A percentile compares a stretch with the other conserved stretches of the same genome.
Conservation (phyloP, 371 early-diverging fungal genomes). For the Mortierella sp. region DNA sequence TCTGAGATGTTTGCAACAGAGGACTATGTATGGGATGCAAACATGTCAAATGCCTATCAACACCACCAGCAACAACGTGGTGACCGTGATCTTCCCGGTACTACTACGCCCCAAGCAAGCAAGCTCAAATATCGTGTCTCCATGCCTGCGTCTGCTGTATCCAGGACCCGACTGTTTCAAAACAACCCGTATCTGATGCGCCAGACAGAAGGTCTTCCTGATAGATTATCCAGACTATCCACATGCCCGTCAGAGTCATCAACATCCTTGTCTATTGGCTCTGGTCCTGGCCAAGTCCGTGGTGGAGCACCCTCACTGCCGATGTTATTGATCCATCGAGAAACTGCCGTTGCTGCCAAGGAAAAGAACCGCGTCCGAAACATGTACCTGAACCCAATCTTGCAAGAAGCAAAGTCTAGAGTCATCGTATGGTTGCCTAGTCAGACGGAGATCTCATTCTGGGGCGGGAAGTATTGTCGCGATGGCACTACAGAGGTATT, state of each 20-base stretch:
- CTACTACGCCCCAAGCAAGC: no score
- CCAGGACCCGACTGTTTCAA: no score
- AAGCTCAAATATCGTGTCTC: no score
- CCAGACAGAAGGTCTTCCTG: no score
- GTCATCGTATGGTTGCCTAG: constrained; percentile 36
- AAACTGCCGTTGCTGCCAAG: constrained; percentile 17
- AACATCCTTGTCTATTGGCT: not conserved
- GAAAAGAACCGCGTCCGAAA: constrained; percentile 19
- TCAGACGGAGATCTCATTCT: constrained; percentile 32
- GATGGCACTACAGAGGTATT: not conserved
- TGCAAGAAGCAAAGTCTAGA: constrained; percentile 13
- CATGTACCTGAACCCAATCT: constrained; percentile 25
- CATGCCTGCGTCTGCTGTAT: no score
- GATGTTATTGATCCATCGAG: constrained; percentile 38
- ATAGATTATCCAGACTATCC: no score
- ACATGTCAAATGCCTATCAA: no score
- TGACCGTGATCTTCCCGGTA: no score
- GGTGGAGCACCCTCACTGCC: constrained; percentile 23
- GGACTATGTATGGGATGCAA: no score
- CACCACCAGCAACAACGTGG: no score
- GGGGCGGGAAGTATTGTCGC: constrained; percentile 1
- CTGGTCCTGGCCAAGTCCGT: no score
- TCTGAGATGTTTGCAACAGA: not conserved
- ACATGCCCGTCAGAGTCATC: constrained; percentile 5
- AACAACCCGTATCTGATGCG: no score